Evolutionary conservation across 1,284 basidiomycete species (phyloP).

Genomic region (Cystobasidium slooffiae): DNA sequence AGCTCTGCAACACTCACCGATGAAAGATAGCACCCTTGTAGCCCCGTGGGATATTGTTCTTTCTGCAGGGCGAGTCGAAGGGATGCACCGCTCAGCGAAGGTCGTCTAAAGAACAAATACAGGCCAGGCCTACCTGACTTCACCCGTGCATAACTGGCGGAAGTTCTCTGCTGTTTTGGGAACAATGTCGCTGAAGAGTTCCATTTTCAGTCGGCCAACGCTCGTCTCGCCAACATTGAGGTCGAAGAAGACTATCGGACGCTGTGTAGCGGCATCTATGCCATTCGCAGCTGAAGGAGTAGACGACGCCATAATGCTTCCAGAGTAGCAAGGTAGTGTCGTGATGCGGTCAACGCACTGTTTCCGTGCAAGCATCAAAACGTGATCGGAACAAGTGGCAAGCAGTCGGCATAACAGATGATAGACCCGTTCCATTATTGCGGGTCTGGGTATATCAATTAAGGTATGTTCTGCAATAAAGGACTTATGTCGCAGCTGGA

Average conservation of each 20-base stretch:
- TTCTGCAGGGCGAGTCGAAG: conserved; percentile 44
- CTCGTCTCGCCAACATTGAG: conserved; percentile 66
- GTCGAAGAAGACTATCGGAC: conserved; percentile 91
- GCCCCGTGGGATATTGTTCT: conserved; percentile 56
- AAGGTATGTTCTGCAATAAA: too few species aligned
- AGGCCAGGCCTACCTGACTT: conserved; percentile 66
- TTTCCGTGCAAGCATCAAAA: neutral
- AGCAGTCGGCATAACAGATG: too few species aligned
- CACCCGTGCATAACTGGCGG: conserved; percentile 81
- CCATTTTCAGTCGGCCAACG: conserved; percentile 77
- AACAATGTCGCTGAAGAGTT: conserved; percentile 85
- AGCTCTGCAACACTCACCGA: conserved; percentile 61
- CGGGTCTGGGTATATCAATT: too few species aligned
- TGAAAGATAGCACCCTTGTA: conserved; percentile 72
- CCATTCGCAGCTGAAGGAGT: conserved; percentile 35
- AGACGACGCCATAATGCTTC: conserved; percentile 19
- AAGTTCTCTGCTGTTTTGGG: conserved; percentile 73
- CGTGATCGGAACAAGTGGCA: conserved; percentile 3
- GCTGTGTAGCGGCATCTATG: conserved; percentile 35
- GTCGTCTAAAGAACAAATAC: neutral
- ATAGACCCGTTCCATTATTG: too few species aligned
- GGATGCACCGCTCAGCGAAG: neutral
- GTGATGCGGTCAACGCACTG: too few species aligned
- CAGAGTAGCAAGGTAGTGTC: neutral
- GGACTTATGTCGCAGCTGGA: too few species aligned